Conservation (phyloP, 1,284 basidiomycete species). For the Ceratobasidium sp. region DNA sequence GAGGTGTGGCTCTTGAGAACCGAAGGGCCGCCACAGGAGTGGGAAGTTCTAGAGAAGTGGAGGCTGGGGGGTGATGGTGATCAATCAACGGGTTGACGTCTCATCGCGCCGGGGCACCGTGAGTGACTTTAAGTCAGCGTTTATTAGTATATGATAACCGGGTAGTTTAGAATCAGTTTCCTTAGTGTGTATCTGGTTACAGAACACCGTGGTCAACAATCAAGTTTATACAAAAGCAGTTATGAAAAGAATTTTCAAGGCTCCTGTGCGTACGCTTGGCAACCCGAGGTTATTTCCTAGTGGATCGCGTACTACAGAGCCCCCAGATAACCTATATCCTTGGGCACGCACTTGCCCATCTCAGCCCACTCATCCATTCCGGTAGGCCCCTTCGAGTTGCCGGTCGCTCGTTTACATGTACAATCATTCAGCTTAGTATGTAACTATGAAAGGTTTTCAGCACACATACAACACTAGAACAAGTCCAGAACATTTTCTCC, state of each 20-base stretch:
- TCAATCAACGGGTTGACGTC: background rate
- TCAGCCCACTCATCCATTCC: background rate
- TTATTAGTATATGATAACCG: background rate
- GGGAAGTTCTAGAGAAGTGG: slow-evolving; percentile 48
- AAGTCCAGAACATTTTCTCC: background rate
- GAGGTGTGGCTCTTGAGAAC: slow-evolving; percentile 47
- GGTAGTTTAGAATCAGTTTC: too few species aligned
- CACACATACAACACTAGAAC: background rate
- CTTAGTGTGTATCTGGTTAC: background rate
- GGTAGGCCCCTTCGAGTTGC: background rate
- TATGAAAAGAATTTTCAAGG: background rate
- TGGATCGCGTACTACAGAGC: background rate
- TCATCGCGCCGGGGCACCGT: background rate
- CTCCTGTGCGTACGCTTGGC: background rate
- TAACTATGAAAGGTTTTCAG: too few species aligned
- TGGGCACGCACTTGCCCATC: background rate
- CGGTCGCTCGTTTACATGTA: slow-evolving; percentile 15
- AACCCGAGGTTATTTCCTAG: background rate
- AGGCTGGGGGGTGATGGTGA: slow-evolving; percentile 31
- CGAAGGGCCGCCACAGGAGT: slow-evolving; percentile 46
- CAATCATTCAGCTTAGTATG: background rate
- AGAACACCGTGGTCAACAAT: background rate
- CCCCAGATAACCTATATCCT: too few species aligned
- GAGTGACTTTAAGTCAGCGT: background rate
- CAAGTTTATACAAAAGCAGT: slow-evolving; percentile 1